Evolutionary conservation across 441 rosid species (phyloP).

Genomic region (Populus trichocarpa): DNA sequence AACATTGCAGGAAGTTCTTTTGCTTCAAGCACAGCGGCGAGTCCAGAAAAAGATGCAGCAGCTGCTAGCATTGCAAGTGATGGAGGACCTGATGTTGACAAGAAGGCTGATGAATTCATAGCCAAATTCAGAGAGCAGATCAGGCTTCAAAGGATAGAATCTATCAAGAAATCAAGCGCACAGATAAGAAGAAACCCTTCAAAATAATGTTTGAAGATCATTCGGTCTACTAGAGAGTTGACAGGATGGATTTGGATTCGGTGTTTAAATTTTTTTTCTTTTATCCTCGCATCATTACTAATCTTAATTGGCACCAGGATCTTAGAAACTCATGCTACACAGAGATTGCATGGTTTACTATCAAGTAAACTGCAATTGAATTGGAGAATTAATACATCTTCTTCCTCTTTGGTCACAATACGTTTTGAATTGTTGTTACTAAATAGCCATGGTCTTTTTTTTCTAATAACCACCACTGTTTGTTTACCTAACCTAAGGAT

Average conservation of each 20-base stretch:
- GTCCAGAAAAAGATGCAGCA: constrained; percentile 20
- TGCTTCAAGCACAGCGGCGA: neutral
- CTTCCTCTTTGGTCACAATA: constrained; percentile 3
- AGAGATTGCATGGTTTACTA: constrained; percentile 12
- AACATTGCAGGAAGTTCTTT: constrained; percentile 7
- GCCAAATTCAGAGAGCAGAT: constrained; percentile 97
- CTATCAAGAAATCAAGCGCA: constrained; percentile 68
- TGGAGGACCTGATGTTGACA: constrained; percentile 76
- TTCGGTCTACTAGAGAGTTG: neutral
- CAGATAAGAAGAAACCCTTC: constrained; percentile 39
- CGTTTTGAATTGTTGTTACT: constrained; percentile 2
- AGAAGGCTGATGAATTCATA: constrained; percentile 94
- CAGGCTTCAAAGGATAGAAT: constrained; percentile 88
- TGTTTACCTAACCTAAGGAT: no score
- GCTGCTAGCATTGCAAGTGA: constrained; percentile 27
- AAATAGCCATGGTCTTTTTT: neutral
- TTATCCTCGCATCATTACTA: neutral
- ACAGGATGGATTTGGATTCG: constrained; percentile 14
- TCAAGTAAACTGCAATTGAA: constrained; percentile 15
- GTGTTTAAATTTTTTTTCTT: neutral
- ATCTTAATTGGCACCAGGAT: constrained; percentile 4
- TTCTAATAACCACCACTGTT: neutral
- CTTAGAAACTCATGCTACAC: constrained; percentile 12
- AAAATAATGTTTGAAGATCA: constrained; percentile 21
- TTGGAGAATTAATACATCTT: constrained; percentile 7